Base-by-base conservation (phyloP, 2,329 filamentous ascomycete species). In the Thermoascus crustaceus region DNA sequence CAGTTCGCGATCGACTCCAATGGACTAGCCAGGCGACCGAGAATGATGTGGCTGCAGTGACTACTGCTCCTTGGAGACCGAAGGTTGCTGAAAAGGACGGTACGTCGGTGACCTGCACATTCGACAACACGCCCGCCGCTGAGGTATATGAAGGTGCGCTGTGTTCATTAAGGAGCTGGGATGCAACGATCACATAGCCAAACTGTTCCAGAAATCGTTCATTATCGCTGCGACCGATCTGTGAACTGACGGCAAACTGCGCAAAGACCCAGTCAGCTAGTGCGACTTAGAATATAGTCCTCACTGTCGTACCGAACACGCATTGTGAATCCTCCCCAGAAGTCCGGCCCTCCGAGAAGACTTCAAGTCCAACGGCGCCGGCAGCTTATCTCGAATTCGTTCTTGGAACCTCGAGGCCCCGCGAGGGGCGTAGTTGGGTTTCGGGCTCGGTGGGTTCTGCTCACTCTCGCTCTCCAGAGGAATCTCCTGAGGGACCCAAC, bases 161-260 rank as follows among this genome's bases (percentile, higher is more conserved):
- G 41, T 63, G 59, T 74, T 76, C 82, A 51, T 78, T 86, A 25
- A 95, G 70, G 9, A 95, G 73, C 57, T 94, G 87, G 14, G 88
- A 95, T 33, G 87, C 87, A 53, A 95, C 83, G 45, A 95, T 85
- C 14, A 85, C 82, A 63, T 95, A 95, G 44, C 88, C 83, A 53
- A 95, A 95, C 54, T 87, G 83, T 61, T 95, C 88, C 40, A 94
- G 72, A 52, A 95, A 94, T 46, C 80, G 80, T 47, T 81, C 74
- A 55, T 88, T 93, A 49, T 94, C 87, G 48, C 76, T 78, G 45
- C 80, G 73, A 37, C 84, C 80, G 43, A 94, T 73, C 42, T 44
- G 56, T 24, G 51, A 50, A 44, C 58, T 61, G 42, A 62, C 36
- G 7, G 51, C 51, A 8, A 53, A 52, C 58, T 62, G 42, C 5